phyloP scores from a whole-genome alignment of 1,284 basidiomycete species.

The Puccinia novopanici region DNA sequence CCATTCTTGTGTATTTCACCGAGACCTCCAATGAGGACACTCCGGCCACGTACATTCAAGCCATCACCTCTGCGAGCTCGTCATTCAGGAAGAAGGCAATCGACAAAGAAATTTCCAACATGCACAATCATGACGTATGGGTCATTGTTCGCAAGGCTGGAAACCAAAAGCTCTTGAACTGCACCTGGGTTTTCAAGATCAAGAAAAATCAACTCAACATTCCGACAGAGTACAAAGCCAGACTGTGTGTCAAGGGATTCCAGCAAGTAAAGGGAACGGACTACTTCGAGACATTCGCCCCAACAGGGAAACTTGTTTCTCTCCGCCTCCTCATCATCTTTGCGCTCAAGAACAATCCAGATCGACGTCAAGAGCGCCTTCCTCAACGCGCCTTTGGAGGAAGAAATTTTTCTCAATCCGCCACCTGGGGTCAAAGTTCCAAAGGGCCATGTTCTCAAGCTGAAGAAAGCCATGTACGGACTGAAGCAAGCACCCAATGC shows the following conservation, averaged over 20 bases:
- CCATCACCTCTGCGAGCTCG: background rate
- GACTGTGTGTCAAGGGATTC: too few relatives aligned
- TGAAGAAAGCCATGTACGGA: background rate
- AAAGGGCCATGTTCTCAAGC: too few relatives aligned
- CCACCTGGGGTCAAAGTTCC: background rate
- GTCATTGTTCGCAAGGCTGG: too few relatives aligned
- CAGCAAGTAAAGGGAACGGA: too few relatives aligned
- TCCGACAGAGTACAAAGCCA: too few relatives aligned
- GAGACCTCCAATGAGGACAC: background rate
- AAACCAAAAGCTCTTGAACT: too few relatives aligned
- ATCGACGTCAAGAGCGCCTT: constrained; percentile 1
- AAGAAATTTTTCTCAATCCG: background rate
- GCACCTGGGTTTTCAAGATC: too few relatives aligned
- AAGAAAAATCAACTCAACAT: too few relatives aligned
- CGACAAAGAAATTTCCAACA: background rate
- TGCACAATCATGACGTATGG: too few relatives aligned
- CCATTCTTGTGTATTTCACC: background rate
- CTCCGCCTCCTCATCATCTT: background rate
- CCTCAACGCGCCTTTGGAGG: background rate
- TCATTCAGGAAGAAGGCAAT: background rate
- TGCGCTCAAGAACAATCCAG: background rate
- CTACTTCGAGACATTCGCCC: too few relatives aligned
- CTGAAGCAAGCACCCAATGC: background rate
- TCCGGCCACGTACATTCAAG: background rate
- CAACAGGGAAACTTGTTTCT: background rate